A percentile compares a stretch with the other conserved stretches of the same genome.
These are phyloP conservation scores for Globisporangium radiosum DNA, from an alignment of 352 stramenopile genomes.

Conservation along the genomic window DNA sequence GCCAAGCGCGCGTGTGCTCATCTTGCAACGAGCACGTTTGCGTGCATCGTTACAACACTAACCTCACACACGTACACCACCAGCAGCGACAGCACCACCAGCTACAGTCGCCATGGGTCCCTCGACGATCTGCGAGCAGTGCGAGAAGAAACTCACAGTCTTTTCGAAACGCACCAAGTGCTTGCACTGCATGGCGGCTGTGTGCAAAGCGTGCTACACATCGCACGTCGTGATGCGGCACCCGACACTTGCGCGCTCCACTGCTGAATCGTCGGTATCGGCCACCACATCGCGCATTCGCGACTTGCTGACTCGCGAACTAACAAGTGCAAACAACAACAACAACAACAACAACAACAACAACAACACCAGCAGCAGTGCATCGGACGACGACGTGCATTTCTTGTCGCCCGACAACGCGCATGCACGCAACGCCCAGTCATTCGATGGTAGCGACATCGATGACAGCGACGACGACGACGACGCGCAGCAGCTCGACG, in stretches of 20 bases:
- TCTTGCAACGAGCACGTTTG: background rate
- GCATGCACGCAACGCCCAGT: conserved; percentile 12
- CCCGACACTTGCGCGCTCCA: conserved; percentile 13
- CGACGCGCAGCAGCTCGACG: conserved; percentile 4
- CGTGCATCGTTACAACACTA: background rate
- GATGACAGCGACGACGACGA: conserved; percentile 16
- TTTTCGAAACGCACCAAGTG: conserved; percentile 67
- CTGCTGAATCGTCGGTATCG: background rate
- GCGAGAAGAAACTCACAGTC: conserved; percentile 73
- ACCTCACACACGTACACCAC: background rate
- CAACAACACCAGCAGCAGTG: conserved; percentile 6
- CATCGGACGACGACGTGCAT: conserved; percentile 38
- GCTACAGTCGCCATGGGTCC: conserved; percentile 23
- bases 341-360: background rate
- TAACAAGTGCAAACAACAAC: background rate
- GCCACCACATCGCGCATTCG: background rate
- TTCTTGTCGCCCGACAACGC: conserved; percentile 38
- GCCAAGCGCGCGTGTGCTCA: too few relatives aligned
- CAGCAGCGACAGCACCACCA: background rate
- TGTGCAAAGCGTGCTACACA: conserved; percentile 52
- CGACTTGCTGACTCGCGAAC: background rate
- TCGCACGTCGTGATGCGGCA: conserved; percentile 46
- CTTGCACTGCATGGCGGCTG: conserved; percentile 47
- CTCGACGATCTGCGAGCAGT: conserved; percentile 44
- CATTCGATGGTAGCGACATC: conserved; percentile 24